These are phyloP conservation scores for Syzygium oleosum DNA, from an alignment of 345 rosid species.

Conservation along the genomic window DNA sequence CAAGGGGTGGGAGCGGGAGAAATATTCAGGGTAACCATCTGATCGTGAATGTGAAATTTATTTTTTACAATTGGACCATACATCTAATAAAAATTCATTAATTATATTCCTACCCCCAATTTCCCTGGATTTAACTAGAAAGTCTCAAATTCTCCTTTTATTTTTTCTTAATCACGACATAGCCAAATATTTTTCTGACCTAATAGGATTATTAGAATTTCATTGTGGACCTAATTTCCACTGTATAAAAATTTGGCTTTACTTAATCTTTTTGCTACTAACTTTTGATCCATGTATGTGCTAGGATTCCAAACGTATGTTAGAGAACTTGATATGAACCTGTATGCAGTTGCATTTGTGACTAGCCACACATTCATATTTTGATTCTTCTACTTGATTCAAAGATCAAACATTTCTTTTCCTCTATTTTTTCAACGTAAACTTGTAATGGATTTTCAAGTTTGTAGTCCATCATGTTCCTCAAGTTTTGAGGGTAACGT, in stretches of 20 bases:
- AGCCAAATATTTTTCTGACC: background rate
- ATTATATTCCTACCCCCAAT: too few species aligned
- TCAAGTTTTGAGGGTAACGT: background rate
- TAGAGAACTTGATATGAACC: background rate
- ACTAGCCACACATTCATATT: background rate
- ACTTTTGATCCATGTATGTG: background rate
- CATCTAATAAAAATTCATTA: too few species aligned
- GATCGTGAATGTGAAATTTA: too few species aligned
- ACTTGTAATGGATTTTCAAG: background rate
- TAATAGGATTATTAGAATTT: background rate
- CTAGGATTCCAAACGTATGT: background rate
- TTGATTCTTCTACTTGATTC: background rate
- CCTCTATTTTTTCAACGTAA: background rate
- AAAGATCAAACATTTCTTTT: background rate
- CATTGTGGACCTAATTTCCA: background rate
- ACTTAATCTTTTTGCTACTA: rapidly evolving
- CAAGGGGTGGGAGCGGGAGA: too few species aligned
- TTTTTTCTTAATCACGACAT: background rate
- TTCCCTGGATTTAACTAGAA: too few species aligned
- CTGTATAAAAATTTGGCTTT: background rate
- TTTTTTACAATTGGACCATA: too few species aligned
- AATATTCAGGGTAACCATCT: too few species aligned
- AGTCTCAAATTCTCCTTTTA: too few species aligned
- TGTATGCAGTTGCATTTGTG: background rate
- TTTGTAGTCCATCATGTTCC: background rate